phyloP scores from a whole-genome alignment of 208 protist species.

The Acanthamoeba lenticulata region DNA sequence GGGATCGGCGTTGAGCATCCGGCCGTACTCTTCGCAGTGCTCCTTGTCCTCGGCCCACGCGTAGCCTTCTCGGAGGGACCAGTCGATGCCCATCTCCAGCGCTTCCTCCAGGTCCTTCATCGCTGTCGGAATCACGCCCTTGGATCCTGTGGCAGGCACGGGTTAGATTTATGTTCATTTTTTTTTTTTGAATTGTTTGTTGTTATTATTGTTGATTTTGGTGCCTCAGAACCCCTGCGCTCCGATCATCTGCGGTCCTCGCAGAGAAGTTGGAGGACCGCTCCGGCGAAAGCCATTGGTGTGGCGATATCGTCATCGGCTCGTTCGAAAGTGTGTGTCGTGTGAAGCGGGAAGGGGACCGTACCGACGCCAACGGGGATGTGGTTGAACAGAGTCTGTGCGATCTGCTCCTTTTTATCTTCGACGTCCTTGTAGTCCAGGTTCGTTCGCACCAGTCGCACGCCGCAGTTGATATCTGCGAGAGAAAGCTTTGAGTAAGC shows the following conservation, averaged over 20 bases:
- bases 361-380: conserved; percentile 90
- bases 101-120: conserved; percentile 82
- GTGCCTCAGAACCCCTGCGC: conserved; percentile 9
- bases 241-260: background rate
- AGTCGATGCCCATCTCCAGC: conserved; percentile 90
- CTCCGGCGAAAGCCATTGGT: background rate
- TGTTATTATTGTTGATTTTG: background rate
- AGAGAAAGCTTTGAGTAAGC: background rate
- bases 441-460: conserved; percentile 92
- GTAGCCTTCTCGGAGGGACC: conserved; percentile 89
- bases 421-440: conserved; percentile 86
- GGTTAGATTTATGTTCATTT: background rate
- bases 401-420: conserved; percentile 86
- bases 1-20: conserved; percentile 87
- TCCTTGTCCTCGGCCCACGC: conserved; percentile 91
- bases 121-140: conserved; percentile 87
- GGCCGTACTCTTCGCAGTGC: conserved; percentile 90
- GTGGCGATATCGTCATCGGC: background rate
- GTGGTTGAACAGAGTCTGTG: conserved; percentile 89
- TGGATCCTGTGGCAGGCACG: background rate
- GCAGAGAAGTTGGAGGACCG: background rate
- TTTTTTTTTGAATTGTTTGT: background rate
- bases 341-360: conserved; percentile 66
- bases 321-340: background rate
- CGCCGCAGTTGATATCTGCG: conserved; percentile 94